Base-by-base conservation (phyloP, 495 filamentous ascomycete species). In the Lasiosphaeriaceae sp. region DNA sequence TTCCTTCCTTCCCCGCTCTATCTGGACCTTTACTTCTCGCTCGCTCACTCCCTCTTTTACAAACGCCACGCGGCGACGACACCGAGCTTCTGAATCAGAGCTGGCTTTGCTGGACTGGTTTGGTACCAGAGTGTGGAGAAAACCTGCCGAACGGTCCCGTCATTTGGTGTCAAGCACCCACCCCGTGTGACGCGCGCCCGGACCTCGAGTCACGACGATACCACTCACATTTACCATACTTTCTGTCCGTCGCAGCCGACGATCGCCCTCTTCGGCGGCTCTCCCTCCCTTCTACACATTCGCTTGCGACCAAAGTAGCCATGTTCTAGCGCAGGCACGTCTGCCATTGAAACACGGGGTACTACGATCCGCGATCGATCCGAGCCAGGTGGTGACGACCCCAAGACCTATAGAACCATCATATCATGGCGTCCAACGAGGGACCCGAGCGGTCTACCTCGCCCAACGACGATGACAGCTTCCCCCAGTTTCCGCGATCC, bases 401-500 rank as follows among this genome's bases (percentile, higher is more conserved):
- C n/a, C 29, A 26, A 35, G 51, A 31, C 51, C 4, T 35, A 45
- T 31, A 31, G 26, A 31, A 31, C 26, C 26, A 31, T 3, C 26
- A 31, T 17, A 61, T 47, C 7, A 78, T 78, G 76, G 62, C 62
- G 52, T 68, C 72, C 34, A 58, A 62, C 35, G 68, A 72, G 43
- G 64, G 60, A 45, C 58, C 70, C 34, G 63, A 60, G 52, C 66
- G 66, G 50, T 66, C 71, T 6, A 62, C 59, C 34, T 71, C 73
- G 50, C 71, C 75, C 50, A 59, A 63, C 6, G 55, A 60, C 59
- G 70, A 72, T 52, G 73, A 74, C 54, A 66, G 63, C 29, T 74
- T 76, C 43, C 71, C 75, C 2, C 72, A 72, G 50, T 70, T 73
- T 35, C 72, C 75, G 19, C 64, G 66, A 41, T 63, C 65, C 47